A percentile compares a stretch with the other conserved stretches of the same genome.
Conservation (phyloP, 768 basidiomycete species). For the Dioszegia hungarica region DNA sequence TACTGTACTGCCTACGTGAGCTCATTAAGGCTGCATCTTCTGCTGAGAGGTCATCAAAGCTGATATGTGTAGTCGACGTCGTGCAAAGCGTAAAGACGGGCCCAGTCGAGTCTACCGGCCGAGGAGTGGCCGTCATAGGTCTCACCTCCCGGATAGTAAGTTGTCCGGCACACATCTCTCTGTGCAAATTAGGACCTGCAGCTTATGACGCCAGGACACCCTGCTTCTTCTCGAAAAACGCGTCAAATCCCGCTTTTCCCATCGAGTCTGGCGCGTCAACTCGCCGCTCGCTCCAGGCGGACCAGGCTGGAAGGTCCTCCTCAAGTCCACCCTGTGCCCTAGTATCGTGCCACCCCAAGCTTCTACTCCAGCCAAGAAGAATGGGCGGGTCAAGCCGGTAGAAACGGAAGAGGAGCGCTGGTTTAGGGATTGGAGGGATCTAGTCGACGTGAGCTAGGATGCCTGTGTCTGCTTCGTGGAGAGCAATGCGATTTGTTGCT, state of each 20-base stretch:
- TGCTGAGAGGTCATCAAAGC: background rate
- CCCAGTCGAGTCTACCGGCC: slow-evolving; percentile 56
- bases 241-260: slow-evolving; percentile 95
- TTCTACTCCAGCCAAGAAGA: slow-evolving; percentile 20
- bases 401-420: slow-evolving; percentile 52
- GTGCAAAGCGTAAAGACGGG: slow-evolving; percentile 62
- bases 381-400: slow-evolving; percentile 44
- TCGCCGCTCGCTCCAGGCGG: slow-evolving; percentile 58
- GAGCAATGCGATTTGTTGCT: background rate
- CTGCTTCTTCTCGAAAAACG: slow-evolving; percentile 87
- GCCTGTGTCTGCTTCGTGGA: too few relatives aligned
- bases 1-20: slow-evolving; percentile 78
- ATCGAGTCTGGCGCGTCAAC: slow-evolving; percentile 73
- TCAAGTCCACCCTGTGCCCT: slow-evolving; percentile 51
- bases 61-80: slow-evolving; percentile 61
- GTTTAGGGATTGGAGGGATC: slow-evolving; percentile 58
- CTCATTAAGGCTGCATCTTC: background rate
- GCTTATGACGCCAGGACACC: slow-evolving; percentile 57
- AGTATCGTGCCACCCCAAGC: slow-evolving; percentile 8
- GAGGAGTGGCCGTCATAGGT: slow-evolving; percentile 78
- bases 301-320: slow-evolving; percentile 53
- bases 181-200: background rate
- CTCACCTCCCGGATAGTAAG: slow-evolving; percentile 67
- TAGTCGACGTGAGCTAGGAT: slow-evolving; percentile 55
- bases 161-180: background rate